phyloP scores from a whole-genome alignment of 805 yeast species.

The Sugiyamaella boreocaroliniensis region DNA sequence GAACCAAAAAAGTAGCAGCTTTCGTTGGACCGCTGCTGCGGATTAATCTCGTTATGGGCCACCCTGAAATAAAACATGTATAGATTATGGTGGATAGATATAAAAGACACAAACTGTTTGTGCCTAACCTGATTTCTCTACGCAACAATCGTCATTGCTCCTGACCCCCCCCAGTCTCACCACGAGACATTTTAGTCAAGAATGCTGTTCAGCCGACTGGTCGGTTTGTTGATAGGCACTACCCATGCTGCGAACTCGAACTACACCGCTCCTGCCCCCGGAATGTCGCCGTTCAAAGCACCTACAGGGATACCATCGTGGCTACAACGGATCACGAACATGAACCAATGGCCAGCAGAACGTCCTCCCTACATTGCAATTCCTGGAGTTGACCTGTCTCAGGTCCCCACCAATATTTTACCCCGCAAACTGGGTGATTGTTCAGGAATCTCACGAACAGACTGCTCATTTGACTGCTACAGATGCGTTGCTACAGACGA shows the following conservation, averaged over 20 bases:
- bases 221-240: background rate
- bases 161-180: background rate
- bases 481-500: slow-evolving; percentile 74
- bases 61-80: background rate
- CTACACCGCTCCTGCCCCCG: background rate
- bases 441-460: slow-evolving; percentile 38
- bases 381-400: slow-evolving; percentile 48
- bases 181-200: background rate
- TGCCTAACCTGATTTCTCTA: background rate
- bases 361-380: slow-evolving; percentile 86
- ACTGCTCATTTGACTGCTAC: slow-evolving; percentile 82
- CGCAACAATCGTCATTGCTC: background rate
- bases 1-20: too few relatives aligned
- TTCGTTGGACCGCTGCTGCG: too few relatives aligned
- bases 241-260: background rate
- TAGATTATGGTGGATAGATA: background rate
- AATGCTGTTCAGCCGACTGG: background rate
- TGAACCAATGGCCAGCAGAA: slow-evolving; percentile 73
- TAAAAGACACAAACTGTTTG: background rate
- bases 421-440: slow-evolving; percentile 45
- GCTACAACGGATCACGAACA: slow-evolving; percentile 68
- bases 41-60: background rate
- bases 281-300: background rate
- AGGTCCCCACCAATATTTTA: slow-evolving; percentile 42
- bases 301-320: slow-evolving; percentile 63